Base-by-base conservation (phyloP, 306 rosid species). In the Vigna trinervia region DNA sequence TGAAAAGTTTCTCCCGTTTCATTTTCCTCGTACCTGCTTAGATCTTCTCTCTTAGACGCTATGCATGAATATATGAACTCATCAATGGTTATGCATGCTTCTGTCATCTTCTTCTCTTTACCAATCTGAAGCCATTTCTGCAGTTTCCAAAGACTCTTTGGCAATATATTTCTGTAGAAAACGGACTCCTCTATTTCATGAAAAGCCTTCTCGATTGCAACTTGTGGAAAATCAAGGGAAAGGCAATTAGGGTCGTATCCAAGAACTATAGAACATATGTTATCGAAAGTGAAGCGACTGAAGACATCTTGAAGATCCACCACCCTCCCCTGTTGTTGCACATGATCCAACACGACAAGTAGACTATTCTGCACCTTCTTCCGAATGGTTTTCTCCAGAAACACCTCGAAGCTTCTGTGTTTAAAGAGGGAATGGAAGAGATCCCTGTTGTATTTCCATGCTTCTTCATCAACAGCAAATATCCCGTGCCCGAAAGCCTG, bases 191-290 rank as follows among this genome's bases (percentile, higher is more conserved):
- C 87, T 0, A 34, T 41, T 6, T 80, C 75, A 19, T 80, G 73
- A 58, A 86, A 86, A 17, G 90, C 92, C 13, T 86, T 81, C 39
- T 79, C 83, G 4, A 45, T 46, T 0, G 32, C 81, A 51, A 89
- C 77, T 9, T 78, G 3, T 0, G 93, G 84, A 30, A 83, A 78
- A 0, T 86, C 83, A 58, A 78, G 13, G 5, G 86, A 74, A 30
- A 86, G 85, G 2, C 84, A 82, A 3, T 50, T 36, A 19, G 88
- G 84, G 56, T 86, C 88, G 10, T 65, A 43, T n/a, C 90, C 92
- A 1, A 85, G 65, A 67, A 82, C 74, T 9, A 78, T 8, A 1
- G 43, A 74, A 41, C 87, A 84, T 60, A 80, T 77, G 9, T 54
- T 76, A 14, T 85, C 90, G 15, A 89, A 89, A 0, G 88, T 38